Percentiles rank a stretch among this genome's conserved stretches.
phyloP scores from a whole-genome alignment of 106 monocot species.

The Acanthochlamys bracteata region DNA sequence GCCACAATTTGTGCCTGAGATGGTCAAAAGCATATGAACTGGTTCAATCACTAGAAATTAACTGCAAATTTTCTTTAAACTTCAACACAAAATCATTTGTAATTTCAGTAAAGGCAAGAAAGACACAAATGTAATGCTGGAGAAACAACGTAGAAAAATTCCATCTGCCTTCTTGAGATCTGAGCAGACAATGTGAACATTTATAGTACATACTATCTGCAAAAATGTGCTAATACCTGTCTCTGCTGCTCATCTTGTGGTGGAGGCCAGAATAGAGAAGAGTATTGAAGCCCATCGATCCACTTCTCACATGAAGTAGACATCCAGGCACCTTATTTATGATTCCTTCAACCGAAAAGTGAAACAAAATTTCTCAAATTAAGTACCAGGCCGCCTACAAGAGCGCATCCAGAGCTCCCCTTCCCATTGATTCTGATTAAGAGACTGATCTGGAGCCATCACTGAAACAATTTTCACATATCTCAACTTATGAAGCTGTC shows the following conservation, averaged over 20 bases:
- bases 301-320: conserved; percentile 53
- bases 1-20: conserved; percentile 82
- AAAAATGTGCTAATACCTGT: conserved; percentile 31
- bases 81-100: background rate
- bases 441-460: conserved; percentile 2
- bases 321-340: conserved; percentile 13
- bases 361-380: background rate
- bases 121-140: too few relatives aligned
- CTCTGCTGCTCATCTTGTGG: conserved; percentile 80
- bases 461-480: background rate
- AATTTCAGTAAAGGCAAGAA: too few relatives aligned
- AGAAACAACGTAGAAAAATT: too few relatives aligned
- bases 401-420: background rate
- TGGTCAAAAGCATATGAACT: background rate
- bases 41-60: background rate
- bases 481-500: background rate
- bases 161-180: too few relatives aligned
- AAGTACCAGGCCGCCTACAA: conserved; percentile 5
- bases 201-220: background rate
- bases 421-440: background rate
- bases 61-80: too few relatives aligned
- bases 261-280: conserved; percentile 73
- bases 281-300: conserved; percentile 83
- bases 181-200: too few relatives aligned
- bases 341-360: background rate